Evolutionary conservation across 768 basidiomycete genomes (phyloP).

Genomic region (Hortiboletus campestris): DNA sequence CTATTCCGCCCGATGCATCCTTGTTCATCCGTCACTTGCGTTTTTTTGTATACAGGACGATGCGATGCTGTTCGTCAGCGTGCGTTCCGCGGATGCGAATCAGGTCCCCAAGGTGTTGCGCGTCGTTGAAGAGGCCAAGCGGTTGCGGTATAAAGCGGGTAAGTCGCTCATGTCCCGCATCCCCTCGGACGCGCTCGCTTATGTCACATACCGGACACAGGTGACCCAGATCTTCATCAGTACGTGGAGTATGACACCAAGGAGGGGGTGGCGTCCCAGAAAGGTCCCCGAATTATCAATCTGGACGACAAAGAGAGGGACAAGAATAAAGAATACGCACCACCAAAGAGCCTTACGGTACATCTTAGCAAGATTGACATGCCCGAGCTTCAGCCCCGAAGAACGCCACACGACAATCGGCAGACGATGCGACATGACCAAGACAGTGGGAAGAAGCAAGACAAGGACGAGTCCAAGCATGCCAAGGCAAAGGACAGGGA

Average conservation of each 20-base stretch:
- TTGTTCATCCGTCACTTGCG: neutral
- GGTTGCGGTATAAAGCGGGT: constrained; percentile 76
- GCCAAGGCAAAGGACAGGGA: constrained; percentile 35
- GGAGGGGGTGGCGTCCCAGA: constrained; percentile 31
- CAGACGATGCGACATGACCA: neutral
- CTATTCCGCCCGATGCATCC: too few species aligned
- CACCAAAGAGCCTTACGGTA: constrained; percentile 64
- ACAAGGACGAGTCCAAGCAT: constrained; percentile 17
- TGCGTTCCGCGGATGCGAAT: constrained; percentile 59
- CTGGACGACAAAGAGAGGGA: constrained; percentile 47
- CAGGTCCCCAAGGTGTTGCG: constrained; percentile 78
- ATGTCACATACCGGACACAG: constrained; percentile 39
- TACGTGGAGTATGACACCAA: constrained; percentile 71
- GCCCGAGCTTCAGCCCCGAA: constrained; percentile 59
- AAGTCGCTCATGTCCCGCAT: constrained; percentile 8
- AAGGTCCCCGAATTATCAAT: constrained; percentile 69
- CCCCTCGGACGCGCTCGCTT: neutral
- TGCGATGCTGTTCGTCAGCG: constrained; percentile 75
- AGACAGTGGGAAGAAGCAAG: constrained; percentile 7
- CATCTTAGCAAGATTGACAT: constrained; percentile 87
- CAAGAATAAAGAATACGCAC: constrained; percentile 52
- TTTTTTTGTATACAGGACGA: constrained; percentile 51
- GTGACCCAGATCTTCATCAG: constrained; percentile 65
- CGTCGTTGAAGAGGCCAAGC: constrained; percentile 77
- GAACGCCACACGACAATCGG: neutral